phyloP scores from a whole-genome alignment of 1,284 basidiomycete genomes.

The Boletus sp. region DNA sequence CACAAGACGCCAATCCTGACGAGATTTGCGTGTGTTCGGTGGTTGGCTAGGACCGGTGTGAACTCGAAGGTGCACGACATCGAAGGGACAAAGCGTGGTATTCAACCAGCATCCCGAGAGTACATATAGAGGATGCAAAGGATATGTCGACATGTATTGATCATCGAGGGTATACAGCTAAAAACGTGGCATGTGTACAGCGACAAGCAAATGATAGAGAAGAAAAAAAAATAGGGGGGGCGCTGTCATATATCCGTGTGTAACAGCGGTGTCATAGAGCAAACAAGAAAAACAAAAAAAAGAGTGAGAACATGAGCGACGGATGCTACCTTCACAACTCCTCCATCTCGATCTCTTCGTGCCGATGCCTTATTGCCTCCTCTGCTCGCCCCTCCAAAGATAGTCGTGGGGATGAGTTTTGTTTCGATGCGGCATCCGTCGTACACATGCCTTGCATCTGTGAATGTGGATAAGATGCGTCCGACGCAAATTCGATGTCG shows the following conservation, averaged over 20 bases:
- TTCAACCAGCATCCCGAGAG: too few species aligned
- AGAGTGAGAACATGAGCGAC: neutral
- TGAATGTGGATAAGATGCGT: constrained; percentile 4
- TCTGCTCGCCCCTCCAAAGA: neutral
- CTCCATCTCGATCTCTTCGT: constrained; percentile 63
- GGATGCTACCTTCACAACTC: constrained; percentile 59
- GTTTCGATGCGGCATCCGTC: constrained; percentile 13
- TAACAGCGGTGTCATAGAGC: neutral
- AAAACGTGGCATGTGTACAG: neutral
- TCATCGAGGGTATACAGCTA: neutral
- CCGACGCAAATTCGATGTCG: constrained; percentile 28
- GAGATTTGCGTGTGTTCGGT: too few species aligned
- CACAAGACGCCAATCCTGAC: too few species aligned
- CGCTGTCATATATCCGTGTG: neutral
- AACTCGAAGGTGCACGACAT: too few species aligned
- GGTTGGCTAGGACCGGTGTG: too few species aligned
- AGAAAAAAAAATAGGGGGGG: too few species aligned
- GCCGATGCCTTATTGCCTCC: constrained; percentile 17
- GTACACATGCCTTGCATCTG: neutral
- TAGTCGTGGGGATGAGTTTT: neutral
- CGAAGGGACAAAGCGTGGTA: too few species aligned
- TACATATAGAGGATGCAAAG: neutral
- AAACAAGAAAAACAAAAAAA: neutral
- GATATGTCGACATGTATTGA: neutral
- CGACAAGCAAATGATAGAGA: neutral